Base-by-base conservation (phyloP, 2,329 filamentous ascomycete genomes). In the Colletotrichum navitas region DNA sequence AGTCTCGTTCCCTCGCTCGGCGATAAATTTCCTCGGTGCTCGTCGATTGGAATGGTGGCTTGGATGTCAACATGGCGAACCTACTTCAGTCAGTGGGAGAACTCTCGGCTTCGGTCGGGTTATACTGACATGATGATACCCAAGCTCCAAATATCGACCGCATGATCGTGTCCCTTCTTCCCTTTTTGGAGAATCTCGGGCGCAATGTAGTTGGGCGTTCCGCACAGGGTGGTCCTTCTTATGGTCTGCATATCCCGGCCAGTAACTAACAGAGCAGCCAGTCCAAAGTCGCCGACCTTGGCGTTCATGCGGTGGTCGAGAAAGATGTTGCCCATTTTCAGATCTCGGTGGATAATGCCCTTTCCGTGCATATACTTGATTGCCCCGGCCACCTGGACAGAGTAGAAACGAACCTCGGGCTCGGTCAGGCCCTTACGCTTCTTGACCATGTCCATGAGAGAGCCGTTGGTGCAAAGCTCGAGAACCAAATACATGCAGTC, bases 251-350 rank as follows among this genome's bases (percentile, higher is more conserved):
- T 93, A 78, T 99, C 96, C 80, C 92, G 94, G 78, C 95, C 94
- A 12, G 95, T 97, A 55, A 98, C 91, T 68, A 98, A 86, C 76
- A 99, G 86, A 36, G 97, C 96, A 39, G 96, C 96, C 66, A 99
- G 87, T 3, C 96, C 96, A 83, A 99, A 99, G 81, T 99, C 96
- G 55, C 96, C 96, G 77, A 99, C 94, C 81, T 99, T 99, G 77
- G 97, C 92, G 78, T 99, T 97, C 95, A 99, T 98, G 75, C 94
- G 87, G 65, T 90, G 90, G 80, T 99, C 96, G 63, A 99, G 87
- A 78, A 99, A 99, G 75, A 99, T 92, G 80, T 99, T 99, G 60
- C 96, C 97, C 86, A 98, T 98, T 83, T 99, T 99, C 76, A 99
- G 83, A 81, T 99, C 96, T 61, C 96, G 91, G 82, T 99, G 96